These are phyloP conservation scores for Talaromyces nanjingensis DNA, from an alignment of 495 filamentous ascomycete genomes.

Conservation along the genomic window DNA sequence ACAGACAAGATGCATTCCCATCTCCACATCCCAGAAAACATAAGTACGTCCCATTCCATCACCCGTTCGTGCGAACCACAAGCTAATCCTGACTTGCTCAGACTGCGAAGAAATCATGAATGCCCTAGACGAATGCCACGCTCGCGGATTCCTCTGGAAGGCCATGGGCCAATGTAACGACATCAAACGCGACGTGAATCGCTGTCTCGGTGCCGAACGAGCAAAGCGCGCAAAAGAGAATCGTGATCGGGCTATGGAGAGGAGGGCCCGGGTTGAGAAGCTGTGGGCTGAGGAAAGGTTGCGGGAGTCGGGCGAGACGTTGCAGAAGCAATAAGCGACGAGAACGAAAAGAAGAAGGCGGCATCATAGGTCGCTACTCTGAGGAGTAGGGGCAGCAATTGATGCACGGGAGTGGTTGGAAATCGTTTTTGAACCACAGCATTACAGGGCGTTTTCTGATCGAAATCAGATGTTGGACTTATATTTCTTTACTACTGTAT, in stretches of 20 bases:
- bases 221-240: slow-evolving; percentile 69
- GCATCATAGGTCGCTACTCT: not conserved
- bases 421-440: not conserved
- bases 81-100: slow-evolving; percentile 23
- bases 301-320: slow-evolving; percentile 13
- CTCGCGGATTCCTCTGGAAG: slow-evolving; percentile 83
- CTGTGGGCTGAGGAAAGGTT: slow-evolving; percentile 63
- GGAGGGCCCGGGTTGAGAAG: slow-evolving; percentile 59
- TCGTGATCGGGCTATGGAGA: slow-evolving; percentile 61
- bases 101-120: slow-evolving; percentile 91
- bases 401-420: not conserved
- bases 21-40: slow-evolving; percentile 83
- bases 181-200: slow-evolving; percentile 71
- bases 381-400: not conserved
- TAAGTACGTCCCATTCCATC: slow-evolving; percentile 47
- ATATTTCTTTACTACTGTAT: not conserved
- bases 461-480: not conserved
- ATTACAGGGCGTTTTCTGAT: slow-evolving; percentile 6
- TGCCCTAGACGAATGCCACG: slow-evolving; percentile 93
- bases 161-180: slow-evolving; percentile 83
- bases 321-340: slow-evolving; percentile 16
- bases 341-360: not conserved
- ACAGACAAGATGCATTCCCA: slow-evolving; percentile 82
- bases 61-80: too few species aligned
- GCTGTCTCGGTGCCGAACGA: slow-evolving; percentile 74